Evolutionary conservation across 139 green algal genomes (phyloP), one percentile per base, ranked within the genome.

Genomic region (Desmodesmus armatus): DNA sequence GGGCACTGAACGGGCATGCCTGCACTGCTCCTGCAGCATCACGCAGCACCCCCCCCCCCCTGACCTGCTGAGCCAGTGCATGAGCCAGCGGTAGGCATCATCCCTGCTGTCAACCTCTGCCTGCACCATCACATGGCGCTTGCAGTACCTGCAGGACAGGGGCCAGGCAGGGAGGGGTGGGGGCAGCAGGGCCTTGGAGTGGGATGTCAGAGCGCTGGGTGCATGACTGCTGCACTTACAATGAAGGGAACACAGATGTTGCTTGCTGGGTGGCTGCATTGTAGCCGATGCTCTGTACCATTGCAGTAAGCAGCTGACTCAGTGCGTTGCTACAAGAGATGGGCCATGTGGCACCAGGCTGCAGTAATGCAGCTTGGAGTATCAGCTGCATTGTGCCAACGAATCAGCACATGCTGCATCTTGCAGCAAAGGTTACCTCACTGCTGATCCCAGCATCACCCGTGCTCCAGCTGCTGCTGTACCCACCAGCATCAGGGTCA

Each of bases 31-130:
- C 51, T 17, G 51, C 51, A 17, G 13, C 15, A 13, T 17, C 13
- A 17, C 17, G 51, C 51, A 17, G 51, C 51, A 62, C 51, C 13
- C 51, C 13, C 51, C 51, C n/a, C n/a, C n/a, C n/a, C n/a, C n/a
- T n/a, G n/a, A n/a, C n/a, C n/a, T 35, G 35, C 67, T 75, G 31
- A 75, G 37, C 67, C 67, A 75, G 19, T 75, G 37, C 67, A 75
- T 75, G 11, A 75, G 29, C 85, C 81, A 90, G 41, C 87, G 62
- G 63, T 88, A 90, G 0, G 82, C 82, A 63, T 90, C 87, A 62
- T 90, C 87, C 6, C 87, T 85, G 69, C 62, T 83, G 77, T 90
- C 87, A 35, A 90, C 84, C 77, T 85, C 80, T 44, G 80, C 66
- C 29, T 35, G 69, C 33, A 78, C 31, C 66, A 78, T 78, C 29